Base-by-base conservation (phyloP, 2,329 filamentous ascomycete genomes). In the Neonectria ditissima region DNA sequence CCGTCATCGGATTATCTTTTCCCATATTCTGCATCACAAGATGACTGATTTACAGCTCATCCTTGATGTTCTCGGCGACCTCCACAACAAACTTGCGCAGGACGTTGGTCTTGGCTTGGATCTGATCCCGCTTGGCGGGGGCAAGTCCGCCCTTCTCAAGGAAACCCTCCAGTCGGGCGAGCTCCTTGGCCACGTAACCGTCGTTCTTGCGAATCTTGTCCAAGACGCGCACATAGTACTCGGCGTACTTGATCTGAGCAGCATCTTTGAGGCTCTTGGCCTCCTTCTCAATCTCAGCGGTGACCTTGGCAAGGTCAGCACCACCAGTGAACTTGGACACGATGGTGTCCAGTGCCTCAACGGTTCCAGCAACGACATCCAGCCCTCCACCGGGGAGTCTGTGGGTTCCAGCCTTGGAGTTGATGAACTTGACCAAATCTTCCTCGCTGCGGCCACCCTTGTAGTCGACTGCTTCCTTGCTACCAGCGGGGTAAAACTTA, bases 401-500 rank as follows among this genome's bases (percentile, higher is more conserved):
- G 87, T 97, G 89, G 2, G 94, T 97, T 71, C 94, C 94, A 14
- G 93, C 87, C 83, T 97, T 92, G 73, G 89, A 85, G 85, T 99
- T 99, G 80, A 99, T 78, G 83, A 91, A 99, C 5, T 86, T 79
- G 70, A 98, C 79, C 44, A 99, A 84, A 69, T 89, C 91, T 50
- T 87, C 84, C 84, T 97, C 93, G 53, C 84, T 83, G 70, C 96
- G 94, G 66, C 87, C 92, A 65, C 92, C 91, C 57, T 84, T 82
- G 86, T 97, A 99, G 48, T 84, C 77, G 73, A 90, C 86, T 48
- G 89, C 80, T 75, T 91, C 89, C 68, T 87, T 92, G 76, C 89
- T 92, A 72, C 94, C 94, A 79, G 91, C 92, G 71, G 93, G 88
- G 87, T 97, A 99, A 88, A 91, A 99, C 84, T 97, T 97, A 85